These are phyloP conservation scores for Hyphopichia wangnamkhiaoensis DNA, from an alignment of 1,139 yeast genomes.

Conservation along the genomic window DNA sequence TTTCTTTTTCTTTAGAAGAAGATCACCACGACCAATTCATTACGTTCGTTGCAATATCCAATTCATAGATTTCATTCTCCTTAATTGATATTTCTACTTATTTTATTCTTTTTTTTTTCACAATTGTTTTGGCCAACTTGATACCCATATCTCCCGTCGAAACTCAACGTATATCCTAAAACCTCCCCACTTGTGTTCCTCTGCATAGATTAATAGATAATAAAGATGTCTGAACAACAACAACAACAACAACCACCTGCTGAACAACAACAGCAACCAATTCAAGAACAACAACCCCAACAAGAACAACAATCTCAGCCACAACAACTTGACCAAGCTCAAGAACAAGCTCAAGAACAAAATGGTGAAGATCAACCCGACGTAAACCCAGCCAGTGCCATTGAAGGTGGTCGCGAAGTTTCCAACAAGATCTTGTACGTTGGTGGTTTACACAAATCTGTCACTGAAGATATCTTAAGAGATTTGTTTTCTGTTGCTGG, in stretches of 20 bases:
- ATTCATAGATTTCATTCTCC: background rate
- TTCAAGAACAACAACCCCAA: slow-evolving; percentile 7
- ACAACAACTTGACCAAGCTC: slow-evolving; percentile 18
- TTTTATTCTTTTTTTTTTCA: background rate
- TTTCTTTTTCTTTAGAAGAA: background rate
- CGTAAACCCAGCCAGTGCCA: slow-evolving; percentile 60
- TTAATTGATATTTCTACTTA: background rate
- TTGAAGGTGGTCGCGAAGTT: slow-evolving; percentile 79
- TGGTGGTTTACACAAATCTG: slow-evolving; percentile 68
- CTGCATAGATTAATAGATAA: slow-evolving; percentile 1
- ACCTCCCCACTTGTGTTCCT: no score
- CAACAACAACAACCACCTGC: slow-evolving; percentile 8
- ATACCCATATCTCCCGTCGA: background rate
- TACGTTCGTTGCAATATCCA: background rate
- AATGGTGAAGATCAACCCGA: slow-evolving; percentile 4
- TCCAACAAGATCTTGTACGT: slow-evolving; percentile 74
- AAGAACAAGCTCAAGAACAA: background rate
- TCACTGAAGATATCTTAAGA: slow-evolving; percentile 61
- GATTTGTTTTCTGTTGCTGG: slow-evolving; percentile 68
- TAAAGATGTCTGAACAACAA: slow-evolving; percentile 11
- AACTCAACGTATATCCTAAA: no score
- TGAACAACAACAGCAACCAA: slow-evolving; percentile 9
- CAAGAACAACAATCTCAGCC: slow-evolving; percentile 15
- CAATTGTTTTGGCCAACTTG: background rate
- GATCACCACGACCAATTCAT: no score